These are phyloP conservation scores for Fraxinus americana DNA, from an alignment of 257 asterid genomes.

Conservation along the genomic window DNA sequence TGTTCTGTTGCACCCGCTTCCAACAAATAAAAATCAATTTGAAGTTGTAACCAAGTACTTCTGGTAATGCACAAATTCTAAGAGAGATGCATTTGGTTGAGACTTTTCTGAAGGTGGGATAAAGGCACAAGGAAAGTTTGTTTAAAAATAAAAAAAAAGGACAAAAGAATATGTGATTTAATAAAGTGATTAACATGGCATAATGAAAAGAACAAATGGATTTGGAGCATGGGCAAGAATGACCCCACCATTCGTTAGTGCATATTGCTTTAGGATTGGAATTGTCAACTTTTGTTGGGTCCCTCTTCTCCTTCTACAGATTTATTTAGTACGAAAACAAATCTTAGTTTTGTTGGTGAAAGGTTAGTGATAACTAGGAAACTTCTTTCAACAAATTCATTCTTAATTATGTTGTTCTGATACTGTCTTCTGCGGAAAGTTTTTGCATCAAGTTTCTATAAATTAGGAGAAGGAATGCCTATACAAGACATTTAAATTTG, in stretches of 20 bases:
- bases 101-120: background rate
- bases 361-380: background rate
- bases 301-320: background rate
- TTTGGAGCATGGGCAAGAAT: conserved; percentile 35
- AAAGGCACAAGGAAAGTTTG: conserved; percentile 21
- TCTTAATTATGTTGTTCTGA: background rate
- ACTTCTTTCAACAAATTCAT: background rate
- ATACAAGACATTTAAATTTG: background rate
- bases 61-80: background rate
- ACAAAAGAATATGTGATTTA: conserved; percentile 8
- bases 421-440: background rate
- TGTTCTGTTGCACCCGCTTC: background rate
- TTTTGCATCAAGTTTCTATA: background rate
- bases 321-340: too few species aligned
- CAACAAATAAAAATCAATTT: background rate
- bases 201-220: conserved; percentile 42
- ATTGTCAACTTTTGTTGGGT: conserved; percentile 22
- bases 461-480: too few species aligned
- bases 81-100: background rate
- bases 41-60: background rate
- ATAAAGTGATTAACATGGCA: conserved; percentile 37
- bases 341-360: background rate
- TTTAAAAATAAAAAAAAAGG: conserved; percentile 10
- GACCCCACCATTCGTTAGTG: conserved; percentile 41
- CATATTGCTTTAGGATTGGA: conserved; percentile 44